Percentiles rank a stretch among this genome's conserved stretches.
Conservation (phyloP, 176 grass and related monocot species). For the Ensete ventricosum region DNA sequence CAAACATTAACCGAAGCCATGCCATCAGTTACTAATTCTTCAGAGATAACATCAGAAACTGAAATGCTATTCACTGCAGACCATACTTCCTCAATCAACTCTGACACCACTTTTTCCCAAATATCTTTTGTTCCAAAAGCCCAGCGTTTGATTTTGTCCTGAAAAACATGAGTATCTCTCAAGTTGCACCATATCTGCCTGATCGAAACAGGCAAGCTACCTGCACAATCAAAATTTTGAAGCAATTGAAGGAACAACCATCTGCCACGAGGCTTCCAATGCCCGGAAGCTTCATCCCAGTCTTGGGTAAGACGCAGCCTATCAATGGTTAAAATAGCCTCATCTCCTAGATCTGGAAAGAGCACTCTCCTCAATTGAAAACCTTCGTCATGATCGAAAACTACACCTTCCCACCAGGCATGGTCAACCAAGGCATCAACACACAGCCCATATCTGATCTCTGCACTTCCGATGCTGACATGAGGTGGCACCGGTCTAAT, state of each 20-base stretch:
- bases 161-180: conserved; percentile 36
- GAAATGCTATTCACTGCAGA: conserved; percentile 24
- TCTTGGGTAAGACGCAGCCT: conserved; percentile 41
- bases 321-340: conserved; percentile 32
- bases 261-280: conserved; percentile 49
- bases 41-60: conserved; percentile 5
- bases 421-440: conserved; percentile 40
- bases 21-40: background rate
- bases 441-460: conserved; percentile 47
- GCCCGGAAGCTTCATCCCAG: conserved; percentile 62
- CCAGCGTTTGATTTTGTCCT: conserved; percentile 32
- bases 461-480: conserved; percentile 15
- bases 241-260: conserved; percentile 67
- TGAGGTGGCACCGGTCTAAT: conserved; percentile 26
- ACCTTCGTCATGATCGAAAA: conserved; percentile 37
- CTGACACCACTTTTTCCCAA: conserved; percentile 37
- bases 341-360: conserved; percentile 68
- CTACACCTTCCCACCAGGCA: conserved; percentile 64
- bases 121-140: conserved; percentile 26
- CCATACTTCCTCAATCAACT: conserved; percentile 30
- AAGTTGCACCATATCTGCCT: conserved; percentile 56
- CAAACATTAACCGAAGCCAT: background rate
- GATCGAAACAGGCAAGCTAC: conserved; percentile 40
- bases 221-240: conserved; percentile 34
- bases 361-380: conserved; percentile 37